Base-by-base conservation (phyloP, 2,329 filamentous ascomycete genomes). In the Phialocephala sp. region DNA sequence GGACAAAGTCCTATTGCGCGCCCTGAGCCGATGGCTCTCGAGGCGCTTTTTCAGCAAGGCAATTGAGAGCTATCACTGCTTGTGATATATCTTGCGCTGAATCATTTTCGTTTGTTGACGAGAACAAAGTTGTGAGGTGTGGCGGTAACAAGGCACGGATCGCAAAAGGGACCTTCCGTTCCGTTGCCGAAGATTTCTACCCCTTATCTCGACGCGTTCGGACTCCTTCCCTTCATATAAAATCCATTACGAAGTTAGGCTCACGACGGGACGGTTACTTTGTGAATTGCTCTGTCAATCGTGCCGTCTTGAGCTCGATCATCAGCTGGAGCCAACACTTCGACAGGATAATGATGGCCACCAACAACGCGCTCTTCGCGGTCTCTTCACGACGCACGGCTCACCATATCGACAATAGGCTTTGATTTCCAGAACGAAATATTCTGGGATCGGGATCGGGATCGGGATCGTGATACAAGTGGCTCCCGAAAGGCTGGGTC, bases 111-210 rank as follows among this genome's bases (percentile, higher is more conserved):
- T 50, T 50, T 9, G 45, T 50, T 8, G 27, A 32, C 27, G 27
- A 32, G 27, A 32, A 32, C 6, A 32, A 32, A 32, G 3, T 32
- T 32, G 3, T 50, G 22, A 50, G 22, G 24, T 24, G 45, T 50
- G 45, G 45, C 45, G 45, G 45, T 50, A n/a, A 50, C 4, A 27
- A 50, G 45, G 45, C 45, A 50, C 45, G 45, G 45, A 50, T 50
- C 45, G 45, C 22, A 24, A 20, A 27, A 50, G 45, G 45, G 27
- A 32, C 27, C 3, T 32, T 8, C 22, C 45, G 11, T 6, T 22
- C 45, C 45, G 20, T 50, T 27, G n/a, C 45, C 45, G 45, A 50
- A 24, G n/a, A 50, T 50, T 50, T 14, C n/a, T n/a, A n/a, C n/a
- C n/a, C 8, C 20, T 12, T n/a, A 8, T 20, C 45, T 2, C 43